A percentile compares a stretch with the other conserved stretches of the same genome.
Evolutionary conservation across 1,139 yeast genomes (phyloP).

Genomic region (Protomyces gravidus): DNA sequence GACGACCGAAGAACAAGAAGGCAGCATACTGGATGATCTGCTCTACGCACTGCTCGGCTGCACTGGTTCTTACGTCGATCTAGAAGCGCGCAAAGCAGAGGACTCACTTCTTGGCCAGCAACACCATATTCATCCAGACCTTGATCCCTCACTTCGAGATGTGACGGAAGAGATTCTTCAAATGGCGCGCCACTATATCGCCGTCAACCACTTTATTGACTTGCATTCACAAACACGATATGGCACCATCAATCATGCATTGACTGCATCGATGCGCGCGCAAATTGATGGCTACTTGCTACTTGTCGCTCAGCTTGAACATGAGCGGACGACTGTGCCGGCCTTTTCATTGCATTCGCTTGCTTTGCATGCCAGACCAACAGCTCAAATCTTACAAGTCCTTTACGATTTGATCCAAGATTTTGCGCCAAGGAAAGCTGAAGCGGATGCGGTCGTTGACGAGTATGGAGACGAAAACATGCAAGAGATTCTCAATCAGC

Average conservation of each 20-base stretch:
- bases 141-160: conserved; percentile 72
- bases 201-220: conserved; percentile 54
- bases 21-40: conserved; percentile 65
- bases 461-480: conserved; percentile 39
- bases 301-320: conserved; percentile 53
- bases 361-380: conserved; percentile 45
- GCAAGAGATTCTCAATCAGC: conserved; percentile 38
- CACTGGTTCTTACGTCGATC: conserved; percentile 75
- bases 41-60: conserved; percentile 65
- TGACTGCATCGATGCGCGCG: conserved; percentile 57
- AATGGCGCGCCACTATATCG: conserved; percentile 60
- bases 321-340: conserved; percentile 49
- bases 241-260: conserved; percentile 71
- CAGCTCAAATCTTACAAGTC: conserved; percentile 49
- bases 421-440: conserved; percentile 36
- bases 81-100: conserved; percentile 50
- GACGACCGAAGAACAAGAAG: conserved; percentile 56
- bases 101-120: conserved; percentile 46
- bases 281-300: conserved; percentile 51
- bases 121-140: conserved; percentile 51
- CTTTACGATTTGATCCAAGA: conserved; percentile 52
- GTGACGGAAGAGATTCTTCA: conserved; percentile 60
- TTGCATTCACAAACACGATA: conserved; percentile 52
- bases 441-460: conserved; percentile 32
- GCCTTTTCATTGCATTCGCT: conserved; percentile 50